Percentiles rank a stretch among this genome's conserved stretches.
phyloP scores from a whole-genome alignment of 805 yeast species.

The Hanseniaspora singularis region DNA sequence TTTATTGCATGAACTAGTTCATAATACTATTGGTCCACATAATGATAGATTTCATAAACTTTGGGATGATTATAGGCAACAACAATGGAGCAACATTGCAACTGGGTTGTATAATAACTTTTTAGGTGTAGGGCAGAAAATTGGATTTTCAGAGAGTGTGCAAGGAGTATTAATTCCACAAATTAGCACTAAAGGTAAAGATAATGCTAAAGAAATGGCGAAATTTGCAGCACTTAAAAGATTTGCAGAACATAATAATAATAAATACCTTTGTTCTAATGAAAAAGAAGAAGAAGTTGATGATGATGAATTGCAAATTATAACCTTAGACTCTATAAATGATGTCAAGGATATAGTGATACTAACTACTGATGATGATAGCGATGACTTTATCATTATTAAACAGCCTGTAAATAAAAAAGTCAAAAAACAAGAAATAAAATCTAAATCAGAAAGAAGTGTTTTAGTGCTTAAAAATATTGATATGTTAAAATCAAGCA shows the following conservation, averaged over 20 bases:
- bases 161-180: not conserved
- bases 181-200: not conserved
- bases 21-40: slow-evolving; percentile 71
- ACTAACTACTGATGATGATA: not conserved
- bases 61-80: slow-evolving; percentile 47
- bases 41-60: slow-evolving; percentile 54
- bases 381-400: not conserved
- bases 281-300: not conserved
- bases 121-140: slow-evolving; percentile 25
- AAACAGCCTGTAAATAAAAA: not conserved
- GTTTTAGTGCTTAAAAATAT: too few species aligned
- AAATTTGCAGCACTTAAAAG: slow-evolving; percentile 27
- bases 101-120: slow-evolving; percentile 25
- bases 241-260: slow-evolving; percentile 15
- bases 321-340: not conserved
- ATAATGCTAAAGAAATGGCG: slow-evolving; percentile 27
- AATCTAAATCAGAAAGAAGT: too few species aligned
- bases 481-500: not conserved
- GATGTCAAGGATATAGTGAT: not conserved
- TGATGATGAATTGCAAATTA: slow-evolving; percentile 1
- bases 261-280: slow-evolving; percentile 22
- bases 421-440: not conserved
- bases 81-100: slow-evolving; percentile 33
- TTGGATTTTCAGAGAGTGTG: slow-evolving; percentile 16
- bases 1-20: slow-evolving; percentile 78